Evolutionary conservation across 179 eudicot species (phyloP), one percentile per base, ranked within the genome.

Genomic region (Silene noctiflora): DNA sequence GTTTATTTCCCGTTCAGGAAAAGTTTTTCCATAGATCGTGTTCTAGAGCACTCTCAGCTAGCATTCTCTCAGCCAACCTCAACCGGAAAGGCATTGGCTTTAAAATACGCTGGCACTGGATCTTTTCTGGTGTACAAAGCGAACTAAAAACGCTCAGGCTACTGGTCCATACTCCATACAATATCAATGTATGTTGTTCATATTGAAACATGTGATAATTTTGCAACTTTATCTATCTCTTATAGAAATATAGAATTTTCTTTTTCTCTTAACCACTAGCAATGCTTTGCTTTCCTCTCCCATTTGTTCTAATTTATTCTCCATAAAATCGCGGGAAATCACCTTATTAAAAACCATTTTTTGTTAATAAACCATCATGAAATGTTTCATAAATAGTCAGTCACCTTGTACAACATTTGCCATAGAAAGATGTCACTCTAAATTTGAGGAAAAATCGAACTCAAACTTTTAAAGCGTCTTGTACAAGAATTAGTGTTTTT

Each of bases 61-160:
- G 92, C 92, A 71, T 89, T 87, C 82, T 87, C 92, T 0, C 83
- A 84, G 79, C 92, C 92, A 46, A 87, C 90, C 71, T 81, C 89
- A 79, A 80, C 84, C 19, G 90, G 92, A 60, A 85, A 78, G 74
- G 85, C 89, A 31, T 60, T 89, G 71, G 89, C 90, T n/a, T 71
- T 78, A 8, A 83, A 70, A 22, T 89, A 85, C 64, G 60, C 81
- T 5, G 87, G 85, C 67, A 84, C 86, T 9, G 29, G 56, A 55
- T 85, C 90, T 0, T 87, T 89, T 69, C 76, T 88, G 86, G 92
- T 84, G 19, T 88, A 88, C 84, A 81, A 74, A 68, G 71, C 84
- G 53, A 82, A 75, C 76, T 73, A 73, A 39, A 35, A 24, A 55
- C 31, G 67, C 31, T 33, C 22, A 44, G 27, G 22, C 69, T 56